phyloP scores from a whole-genome alignment of 441 rosid species.

The Populus hybrid region DNA sequence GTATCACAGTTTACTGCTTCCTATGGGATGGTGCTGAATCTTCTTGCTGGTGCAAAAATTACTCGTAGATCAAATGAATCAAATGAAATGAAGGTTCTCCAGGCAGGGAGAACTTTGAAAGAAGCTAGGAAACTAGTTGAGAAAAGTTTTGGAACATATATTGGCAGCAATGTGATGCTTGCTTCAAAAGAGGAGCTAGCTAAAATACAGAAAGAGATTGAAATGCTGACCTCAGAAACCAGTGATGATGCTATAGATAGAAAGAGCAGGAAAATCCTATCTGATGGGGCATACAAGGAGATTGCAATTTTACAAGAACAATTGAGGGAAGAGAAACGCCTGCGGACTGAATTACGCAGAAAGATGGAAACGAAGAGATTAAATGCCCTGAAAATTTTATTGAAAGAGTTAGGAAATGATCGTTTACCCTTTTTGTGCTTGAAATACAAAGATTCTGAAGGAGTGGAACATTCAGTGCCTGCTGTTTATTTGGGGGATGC shows the following conservation, averaged over 20 bases:
- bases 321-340: constrained; percentile 62
- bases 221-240: constrained; percentile 57
- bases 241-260: constrained; percentile 79
- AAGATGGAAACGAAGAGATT: constrained; percentile 62
- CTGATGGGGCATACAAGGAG: constrained; percentile 66
- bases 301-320: constrained; percentile 68
- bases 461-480: constrained; percentile 62
- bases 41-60: constrained; percentile 76
- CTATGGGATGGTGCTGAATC: constrained; percentile 96
- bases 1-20: constrained; percentile 96
- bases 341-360: constrained; percentile 55
- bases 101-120: constrained; percentile 78
- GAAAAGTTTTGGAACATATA: constrained; percentile 92
- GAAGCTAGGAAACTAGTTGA: constrained; percentile 94
- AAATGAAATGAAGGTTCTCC: constrained; percentile 43
- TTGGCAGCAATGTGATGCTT: constrained; percentile 88
- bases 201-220: constrained; percentile 65
- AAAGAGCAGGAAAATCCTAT: constrained; percentile 68
- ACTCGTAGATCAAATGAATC: constrained; percentile 54
- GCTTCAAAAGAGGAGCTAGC: constrained; percentile 90
- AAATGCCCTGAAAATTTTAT: constrained; percentile 56
- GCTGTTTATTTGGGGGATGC: constrained; percentile 76
- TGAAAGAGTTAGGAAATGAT: constrained; percentile 61
- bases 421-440: constrained; percentile 76
- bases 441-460: constrained; percentile 80